Conservation (phyloP, 148 eudicot genomes). For the Persicaria tinctoria region DNA sequence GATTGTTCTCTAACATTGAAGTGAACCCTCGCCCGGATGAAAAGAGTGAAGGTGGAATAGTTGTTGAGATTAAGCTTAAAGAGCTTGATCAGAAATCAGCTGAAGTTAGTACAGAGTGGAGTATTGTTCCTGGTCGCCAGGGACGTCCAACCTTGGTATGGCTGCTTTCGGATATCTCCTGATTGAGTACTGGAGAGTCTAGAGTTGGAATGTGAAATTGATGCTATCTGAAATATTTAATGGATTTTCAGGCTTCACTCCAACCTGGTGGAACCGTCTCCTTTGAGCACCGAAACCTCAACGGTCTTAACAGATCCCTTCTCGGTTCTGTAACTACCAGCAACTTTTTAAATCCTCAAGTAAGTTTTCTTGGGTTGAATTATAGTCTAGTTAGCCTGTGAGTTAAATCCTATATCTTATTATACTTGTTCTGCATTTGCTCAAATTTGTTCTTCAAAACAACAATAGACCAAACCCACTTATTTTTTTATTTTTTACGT, state of each 20-base stretch:
- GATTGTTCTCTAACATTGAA: slow-evolving; percentile 91
- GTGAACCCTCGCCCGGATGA: slow-evolving; percentile 95
- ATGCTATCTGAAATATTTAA: slow-evolving; percentile 3
- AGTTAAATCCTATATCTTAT: background rate
- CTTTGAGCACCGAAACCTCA: slow-evolving; percentile 84
- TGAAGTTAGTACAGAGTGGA: slow-evolving; percentile 98
- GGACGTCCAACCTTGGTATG: slow-evolving; percentile 92
- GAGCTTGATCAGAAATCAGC: slow-evolving; percentile 91
- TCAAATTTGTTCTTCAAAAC: background rate
- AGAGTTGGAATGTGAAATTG: background rate
- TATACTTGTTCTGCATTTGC: background rate
- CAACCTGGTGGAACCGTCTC: slow-evolving; percentile 96
- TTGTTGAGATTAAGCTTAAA: slow-evolving; percentile 92
- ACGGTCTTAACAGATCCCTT: slow-evolving; percentile 83
- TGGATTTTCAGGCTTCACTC: slow-evolving; percentile 68
- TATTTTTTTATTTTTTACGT: background rate
- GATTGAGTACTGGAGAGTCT: background rate
- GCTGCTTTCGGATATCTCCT: background rate
- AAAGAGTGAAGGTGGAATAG: slow-evolving; percentile 85
- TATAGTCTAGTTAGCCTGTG: background rate
- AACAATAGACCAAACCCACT: background rate
- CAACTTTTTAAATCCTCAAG: slow-evolving; percentile 96
- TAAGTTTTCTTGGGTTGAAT: slow-evolving; percentile 15
- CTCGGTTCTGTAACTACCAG: slow-evolving; percentile 91
- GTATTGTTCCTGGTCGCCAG: slow-evolving; percentile 87